A percentile compares a stretch with the other conserved stretches of the same genome.
These are phyloP conservation scores for Colletotrichum spinosum DNA, from an alignment of 2,329 filamentous ascomycete species.

Conservation along the genomic window DNA sequence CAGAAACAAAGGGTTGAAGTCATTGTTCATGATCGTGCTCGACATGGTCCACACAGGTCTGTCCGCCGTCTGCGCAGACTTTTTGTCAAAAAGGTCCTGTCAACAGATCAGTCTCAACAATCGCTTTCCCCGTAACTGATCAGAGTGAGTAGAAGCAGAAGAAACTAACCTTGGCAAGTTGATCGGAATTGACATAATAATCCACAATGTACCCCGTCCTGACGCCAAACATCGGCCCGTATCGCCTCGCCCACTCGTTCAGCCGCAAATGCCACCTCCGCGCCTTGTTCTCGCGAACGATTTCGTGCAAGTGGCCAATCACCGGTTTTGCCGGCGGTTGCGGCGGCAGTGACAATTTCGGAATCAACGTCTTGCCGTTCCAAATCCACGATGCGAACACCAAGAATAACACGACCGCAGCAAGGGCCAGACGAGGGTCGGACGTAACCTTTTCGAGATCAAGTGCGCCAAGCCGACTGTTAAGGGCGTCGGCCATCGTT, in stretches of 20 bases:
- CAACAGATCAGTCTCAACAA: not conserved
- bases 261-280: constrained; percentile 14
- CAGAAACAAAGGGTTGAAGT: constrained; percentile 6
- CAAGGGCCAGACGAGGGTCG: no score
- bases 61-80: constrained; percentile 17
- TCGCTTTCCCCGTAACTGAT: no score
- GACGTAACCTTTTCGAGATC: no score
- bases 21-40: constrained; percentile 13
- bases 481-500: no score
- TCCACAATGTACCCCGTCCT: constrained; percentile 20
- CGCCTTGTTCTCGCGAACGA: constrained; percentile 9
- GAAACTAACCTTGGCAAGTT: constrained; percentile 11
- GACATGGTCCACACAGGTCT: constrained; percentile 25
- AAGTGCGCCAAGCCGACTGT: no score
- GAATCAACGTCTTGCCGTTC: not conserved
- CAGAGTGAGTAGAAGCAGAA: no score
- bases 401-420: not conserved
- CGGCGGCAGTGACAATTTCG: not conserved
- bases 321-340: not conserved
- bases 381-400: not conserved
- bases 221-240: constrained; percentile 15
- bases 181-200: constrained; percentile 19
- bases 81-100: constrained; percentile 24
- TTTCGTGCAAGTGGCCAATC: constrained; percentile 4
- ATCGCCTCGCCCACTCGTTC: constrained; percentile 11